Evolutionary conservation across 1,139 yeast genomes (phyloP).

Genomic region (Kazachstania sp.): DNA sequence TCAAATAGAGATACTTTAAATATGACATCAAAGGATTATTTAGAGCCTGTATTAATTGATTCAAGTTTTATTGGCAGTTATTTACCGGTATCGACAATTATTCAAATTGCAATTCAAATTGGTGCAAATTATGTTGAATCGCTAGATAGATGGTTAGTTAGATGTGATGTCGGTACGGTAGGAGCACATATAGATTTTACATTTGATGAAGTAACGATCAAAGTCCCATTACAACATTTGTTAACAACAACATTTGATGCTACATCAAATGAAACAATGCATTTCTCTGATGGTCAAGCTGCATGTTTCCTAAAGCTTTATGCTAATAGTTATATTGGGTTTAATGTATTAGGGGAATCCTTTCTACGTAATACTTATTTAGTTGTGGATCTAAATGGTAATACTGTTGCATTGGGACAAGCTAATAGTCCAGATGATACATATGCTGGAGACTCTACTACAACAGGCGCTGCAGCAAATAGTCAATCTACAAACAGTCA

Average conservation of each 20-base stretch:
- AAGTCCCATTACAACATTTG: slow-evolving; percentile 47
- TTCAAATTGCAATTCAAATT: slow-evolving; percentile 63
- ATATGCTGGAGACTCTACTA: not conserved
- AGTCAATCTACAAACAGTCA: too few species aligned
- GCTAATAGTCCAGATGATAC: slow-evolving; percentile 16
- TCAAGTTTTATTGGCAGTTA: slow-evolving; percentile 45
- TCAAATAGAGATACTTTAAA: slow-evolving; percentile 36
- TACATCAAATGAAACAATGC: slow-evolving; percentile 27
- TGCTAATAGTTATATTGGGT: slow-evolving; percentile 47
- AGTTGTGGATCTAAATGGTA: slow-evolving; percentile 60
- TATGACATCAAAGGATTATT: slow-evolving; percentile 29
- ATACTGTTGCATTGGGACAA: slow-evolving; percentile 49
- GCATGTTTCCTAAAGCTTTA: slow-evolving; percentile 56
- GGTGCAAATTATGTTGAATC: slow-evolving; percentile 56
- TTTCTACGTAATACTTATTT: slow-evolving; percentile 49
- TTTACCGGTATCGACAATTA: slow-evolving; percentile 51
- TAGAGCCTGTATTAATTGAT: slow-evolving; percentile 55
- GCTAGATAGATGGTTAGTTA: slow-evolving; percentile 54
- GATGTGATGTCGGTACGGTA: slow-evolving; percentile 43
- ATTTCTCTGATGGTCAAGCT: slow-evolving; percentile 44
- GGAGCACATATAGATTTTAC: slow-evolving; percentile 49
- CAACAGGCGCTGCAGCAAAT: too few species aligned
- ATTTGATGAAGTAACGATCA: slow-evolving; percentile 46
- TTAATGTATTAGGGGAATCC: slow-evolving; percentile 52
- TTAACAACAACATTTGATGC: slow-evolving; percentile 36